Conservation (phyloP, 768 basidiomycete species). For the Boletales sp. region DNA sequence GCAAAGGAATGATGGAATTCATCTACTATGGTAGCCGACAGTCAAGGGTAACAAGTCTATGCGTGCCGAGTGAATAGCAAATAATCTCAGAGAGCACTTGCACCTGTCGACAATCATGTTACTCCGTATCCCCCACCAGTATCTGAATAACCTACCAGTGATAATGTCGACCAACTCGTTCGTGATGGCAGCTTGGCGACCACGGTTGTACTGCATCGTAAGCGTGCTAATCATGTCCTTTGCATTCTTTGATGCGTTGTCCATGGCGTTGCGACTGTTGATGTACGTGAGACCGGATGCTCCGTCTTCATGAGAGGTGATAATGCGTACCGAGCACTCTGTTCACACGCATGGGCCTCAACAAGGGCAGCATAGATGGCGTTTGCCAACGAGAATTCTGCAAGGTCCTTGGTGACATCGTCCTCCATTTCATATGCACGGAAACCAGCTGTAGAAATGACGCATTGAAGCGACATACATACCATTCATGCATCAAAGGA, state of each 20-base stretch:
- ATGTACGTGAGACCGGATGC: neutral
- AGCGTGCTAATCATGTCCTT: constrained; percentile 85
- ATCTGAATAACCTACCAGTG: constrained; percentile 53
- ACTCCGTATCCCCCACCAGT: neutral
- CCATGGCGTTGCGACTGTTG: constrained; percentile 91
- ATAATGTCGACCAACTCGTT: constrained; percentile 94
- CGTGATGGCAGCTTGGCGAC: constrained; percentile 96
- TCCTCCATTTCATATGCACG: constrained; percentile 97
- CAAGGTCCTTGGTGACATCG: constrained; percentile 87
- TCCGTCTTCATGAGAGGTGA: too few relatives aligned
- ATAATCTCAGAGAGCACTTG: constrained; percentile 43
- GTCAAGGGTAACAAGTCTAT: constrained; percentile 10
- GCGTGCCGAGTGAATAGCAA: constrained; percentile 2
- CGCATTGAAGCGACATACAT: neutral
- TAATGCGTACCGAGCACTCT: constrained; percentile 70
- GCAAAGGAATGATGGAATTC: constrained; percentile 17
- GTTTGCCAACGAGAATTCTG: constrained; percentile 95
- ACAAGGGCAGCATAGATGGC: constrained; percentile 92
- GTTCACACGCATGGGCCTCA: constrained; percentile 95
- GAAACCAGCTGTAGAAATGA: constrained; percentile 64
- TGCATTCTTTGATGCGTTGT: constrained; percentile 99
- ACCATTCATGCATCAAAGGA: constrained; percentile 15
- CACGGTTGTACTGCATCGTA: constrained; percentile 97
- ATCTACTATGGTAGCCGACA: constrained; percentile 19
- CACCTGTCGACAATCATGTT: constrained; percentile 31